Percentiles rank a stretch among this genome's conserved stretches.
Evolutionary conservation across 208 protist genomes (phyloP).

Genomic region (Trichomonas tenax): DNA sequence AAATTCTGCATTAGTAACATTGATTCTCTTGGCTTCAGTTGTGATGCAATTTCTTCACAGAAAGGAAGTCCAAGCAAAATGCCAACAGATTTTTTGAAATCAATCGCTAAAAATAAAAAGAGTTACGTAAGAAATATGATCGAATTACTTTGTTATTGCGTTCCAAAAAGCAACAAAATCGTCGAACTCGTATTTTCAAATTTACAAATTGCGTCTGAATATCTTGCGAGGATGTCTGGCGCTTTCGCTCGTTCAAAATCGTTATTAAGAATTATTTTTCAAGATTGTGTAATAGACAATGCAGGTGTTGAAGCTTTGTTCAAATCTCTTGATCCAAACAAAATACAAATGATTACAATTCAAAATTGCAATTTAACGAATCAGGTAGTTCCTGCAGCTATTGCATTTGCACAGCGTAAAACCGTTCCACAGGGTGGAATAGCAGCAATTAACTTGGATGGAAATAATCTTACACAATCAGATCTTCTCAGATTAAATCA

Average conservation of each 20-base stretch:
- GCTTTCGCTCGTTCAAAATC: background rate
- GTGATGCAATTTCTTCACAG: background rate
- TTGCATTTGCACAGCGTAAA: background rate
- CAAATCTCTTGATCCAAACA: background rate
- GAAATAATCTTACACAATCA: background rate
- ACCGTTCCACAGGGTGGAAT: background rate
- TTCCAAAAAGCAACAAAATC: background rate
- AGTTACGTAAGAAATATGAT: constrained; percentile 12
- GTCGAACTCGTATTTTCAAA: background rate
- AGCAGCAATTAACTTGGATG: background rate
- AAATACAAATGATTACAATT: background rate
- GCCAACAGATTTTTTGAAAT: background rate
- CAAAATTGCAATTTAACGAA: background rate
- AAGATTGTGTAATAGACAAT: background rate
- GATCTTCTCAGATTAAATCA: background rate
- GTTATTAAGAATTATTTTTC: background rate
- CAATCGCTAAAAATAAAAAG: background rate
- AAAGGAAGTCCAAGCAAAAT: background rate
- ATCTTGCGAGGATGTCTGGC: background rate
- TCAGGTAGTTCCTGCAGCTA: background rate
- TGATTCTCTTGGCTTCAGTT: background rate
- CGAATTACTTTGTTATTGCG: background rate
- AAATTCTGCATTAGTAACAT: background rate
- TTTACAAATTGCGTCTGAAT: background rate
- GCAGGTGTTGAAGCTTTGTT: background rate